These are phyloP conservation scores for Xerocomus minutiporus DNA, from an alignment of 1,284 basidiomycete genomes.

Conservation along the genomic window DNA sequence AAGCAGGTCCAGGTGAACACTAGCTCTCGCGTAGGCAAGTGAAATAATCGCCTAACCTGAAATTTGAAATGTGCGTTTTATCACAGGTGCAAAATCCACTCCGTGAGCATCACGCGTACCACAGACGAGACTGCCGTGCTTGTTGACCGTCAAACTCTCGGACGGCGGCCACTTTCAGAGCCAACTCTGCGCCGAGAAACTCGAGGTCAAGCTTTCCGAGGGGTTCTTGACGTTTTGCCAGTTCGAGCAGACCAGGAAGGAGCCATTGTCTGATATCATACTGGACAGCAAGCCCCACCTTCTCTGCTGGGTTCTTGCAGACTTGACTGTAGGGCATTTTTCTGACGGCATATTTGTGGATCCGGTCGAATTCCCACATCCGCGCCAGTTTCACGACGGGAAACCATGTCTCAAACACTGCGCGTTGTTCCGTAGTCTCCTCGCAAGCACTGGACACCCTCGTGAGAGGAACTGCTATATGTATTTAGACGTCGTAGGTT, in stretches of 20 bases:
- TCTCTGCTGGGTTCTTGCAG: slow-evolving; percentile 13
- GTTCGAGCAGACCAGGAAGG: slow-evolving; percentile 19
- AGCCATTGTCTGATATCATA: slow-evolving; percentile 20
- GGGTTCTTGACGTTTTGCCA: slow-evolving; percentile 18
- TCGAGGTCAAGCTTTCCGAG: slow-evolving; percentile 15
- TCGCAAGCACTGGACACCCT: neutral
- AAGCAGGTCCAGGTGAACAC: neutral
- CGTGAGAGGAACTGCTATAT: neutral
- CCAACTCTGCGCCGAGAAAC: slow-evolving; percentile 14
- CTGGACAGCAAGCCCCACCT: slow-evolving; percentile 20
- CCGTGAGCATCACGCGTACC: slow-evolving; percentile 6
- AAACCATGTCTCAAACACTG: slow-evolving; percentile 20
- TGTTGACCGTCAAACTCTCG: slow-evolving; percentile 11
- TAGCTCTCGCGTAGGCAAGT: neutral
- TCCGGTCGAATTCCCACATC: slow-evolving; percentile 20
- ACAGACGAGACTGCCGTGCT: neutral
- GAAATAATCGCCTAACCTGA: slow-evolving; percentile 6
- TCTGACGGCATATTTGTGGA: slow-evolving; percentile 10
- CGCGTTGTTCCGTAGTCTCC: neutral
- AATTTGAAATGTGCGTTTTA: slow-evolving; percentile 12
- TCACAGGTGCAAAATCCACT: slow-evolving; percentile 17
- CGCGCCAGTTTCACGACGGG: slow-evolving; percentile 19
- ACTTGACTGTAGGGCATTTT: slow-evolving; percentile 14
- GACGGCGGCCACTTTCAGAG: slow-evolving; percentile 21
- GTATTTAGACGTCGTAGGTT: neutral